These are phyloP conservation scores for Stachybotrys chlorohalonatus DNA, from an alignment of 2,329 filamentous ascomycete species.

Conservation along the genomic window DNA sequence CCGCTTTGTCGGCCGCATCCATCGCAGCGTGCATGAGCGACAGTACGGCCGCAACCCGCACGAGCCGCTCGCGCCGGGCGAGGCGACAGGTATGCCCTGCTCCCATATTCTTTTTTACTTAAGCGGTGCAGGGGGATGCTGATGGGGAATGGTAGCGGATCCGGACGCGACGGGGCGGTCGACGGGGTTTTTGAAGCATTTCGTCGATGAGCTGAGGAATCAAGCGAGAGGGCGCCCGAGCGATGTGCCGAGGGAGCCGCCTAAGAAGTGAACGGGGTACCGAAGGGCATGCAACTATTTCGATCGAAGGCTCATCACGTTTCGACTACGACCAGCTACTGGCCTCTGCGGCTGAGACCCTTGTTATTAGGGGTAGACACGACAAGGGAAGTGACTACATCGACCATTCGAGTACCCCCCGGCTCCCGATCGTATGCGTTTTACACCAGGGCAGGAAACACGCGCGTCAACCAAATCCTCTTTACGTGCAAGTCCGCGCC, in stretches of 20 bases:
- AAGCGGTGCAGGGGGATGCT: background rate
- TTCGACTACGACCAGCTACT: too few species aligned
- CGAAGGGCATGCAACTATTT: too few species aligned
- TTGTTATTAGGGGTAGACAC: too few species aligned
- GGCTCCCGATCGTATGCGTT: too few species aligned
- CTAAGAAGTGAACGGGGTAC: slow-evolving; percentile 11
- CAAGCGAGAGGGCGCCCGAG: slow-evolving; percentile 37
- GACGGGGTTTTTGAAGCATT: slow-evolving; percentile 34
- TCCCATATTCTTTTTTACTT: background rate
- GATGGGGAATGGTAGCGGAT: slow-evolving; percentile 16
- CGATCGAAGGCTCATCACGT: too few species aligned
- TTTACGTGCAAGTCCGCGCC: too few species aligned
- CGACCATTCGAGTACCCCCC: too few species aligned
- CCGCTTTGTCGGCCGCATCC: slow-evolving; percentile 41
- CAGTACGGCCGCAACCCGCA: slow-evolving; percentile 39
- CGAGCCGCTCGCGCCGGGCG: slow-evolving; percentile 40
- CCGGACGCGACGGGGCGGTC: slow-evolving; percentile 14
- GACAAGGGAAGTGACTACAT: too few species aligned
- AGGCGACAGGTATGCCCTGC: slow-evolving; percentile 35
- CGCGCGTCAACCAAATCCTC: too few species aligned
- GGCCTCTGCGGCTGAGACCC: too few species aligned
- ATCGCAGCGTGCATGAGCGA: slow-evolving; percentile 38
- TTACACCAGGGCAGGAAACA: too few species aligned
- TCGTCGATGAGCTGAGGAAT: slow-evolving; percentile 41
- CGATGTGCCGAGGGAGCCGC: slow-evolving; percentile 20